Evolutionary conservation across 805 yeast species (phyloP), one percentile per base, ranked within the genome.

Genomic region (Allodekkera sacchari): DNA sequence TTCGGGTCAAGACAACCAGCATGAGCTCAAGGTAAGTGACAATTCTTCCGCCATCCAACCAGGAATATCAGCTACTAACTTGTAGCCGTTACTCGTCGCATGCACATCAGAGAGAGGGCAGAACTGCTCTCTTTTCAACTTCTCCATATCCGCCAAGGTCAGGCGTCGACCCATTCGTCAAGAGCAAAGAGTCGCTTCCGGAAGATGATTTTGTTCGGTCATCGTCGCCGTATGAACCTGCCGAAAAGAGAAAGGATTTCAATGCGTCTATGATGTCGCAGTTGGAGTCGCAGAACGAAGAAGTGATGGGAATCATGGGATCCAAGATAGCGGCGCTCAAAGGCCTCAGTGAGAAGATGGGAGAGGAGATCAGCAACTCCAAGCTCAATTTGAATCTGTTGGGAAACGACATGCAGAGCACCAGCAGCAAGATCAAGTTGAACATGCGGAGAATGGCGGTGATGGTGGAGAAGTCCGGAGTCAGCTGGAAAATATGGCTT

Each of bases 231-330:
- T 68, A 66, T 42, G 63, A 55, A 13, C 32, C 41, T 9, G 46
- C 44, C 17, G 44, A 59, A 27, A 26, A 21, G 21, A 25, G 15
- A 22, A 30, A 15, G 18, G 73, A 64, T 46, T 68, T 62, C 47
- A 59, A 69, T 10, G 80, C 75, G 27, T 56, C 73, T 18, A 62
- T 67, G 34, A 45, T 77, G 43, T 68, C 79, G 14, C 74, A 71
- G 37, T 49, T 80, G 30, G 88, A 80, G 49, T 64, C 79, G 3
- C 88, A 80, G 47, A 69, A 69, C 38, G 82, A 74, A 22, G 79
- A 74, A 35, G 73, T 76, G 32, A 50, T 74, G 41, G 62, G 64
- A 15, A 56, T 65, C 2, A 69, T 80, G 68, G 61, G 68, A 21
- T 64, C 68, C 24, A 74, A 71, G 41, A 64, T 80, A 14, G 55